phyloP scores from a whole-genome alignment of 2,329 filamentous ascomycete species.

The Aquanectria penicillioides region DNA sequence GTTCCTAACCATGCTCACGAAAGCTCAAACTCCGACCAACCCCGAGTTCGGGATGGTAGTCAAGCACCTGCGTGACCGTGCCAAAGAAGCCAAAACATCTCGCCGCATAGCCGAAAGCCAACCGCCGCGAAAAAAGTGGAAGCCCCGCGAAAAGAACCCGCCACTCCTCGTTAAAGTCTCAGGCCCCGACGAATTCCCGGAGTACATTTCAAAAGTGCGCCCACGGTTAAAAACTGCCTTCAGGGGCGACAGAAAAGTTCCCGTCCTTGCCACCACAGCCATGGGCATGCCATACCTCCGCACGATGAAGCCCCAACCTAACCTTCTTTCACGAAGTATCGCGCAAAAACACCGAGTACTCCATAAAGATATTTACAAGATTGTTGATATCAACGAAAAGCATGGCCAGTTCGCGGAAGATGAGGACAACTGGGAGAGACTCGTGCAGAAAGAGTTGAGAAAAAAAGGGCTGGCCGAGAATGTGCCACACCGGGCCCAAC shows the following conservation, averaged over 20 bases:
- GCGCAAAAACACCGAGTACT: conserved; percentile 59
- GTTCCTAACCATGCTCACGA: conserved; percentile 54
- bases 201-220: conserved; percentile 58
- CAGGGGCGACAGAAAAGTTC: conserved; percentile 55
- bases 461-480: conserved; percentile 23
- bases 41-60: conserved; percentile 55
- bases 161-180: conserved; percentile 49
- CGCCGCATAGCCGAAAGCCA: conserved; percentile 28
- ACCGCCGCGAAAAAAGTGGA: conserved; percentile 24
- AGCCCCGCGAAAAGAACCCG: conserved; percentile 10
- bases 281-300: conserved; percentile 72
- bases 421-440: conserved; percentile 62
- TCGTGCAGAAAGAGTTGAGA: conserved; percentile 44
- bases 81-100: conserved; percentile 32
- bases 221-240: conserved; percentile 62
- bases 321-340: conserved; percentile 66
- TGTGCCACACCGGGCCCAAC: conserved; percentile 9
- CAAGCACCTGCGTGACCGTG: conserved; percentile 50
- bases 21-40: conserved; percentile 49
- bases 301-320: conserved; percentile 71
- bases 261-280: conserved; percentile 63
- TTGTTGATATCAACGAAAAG: conserved; percentile 53
- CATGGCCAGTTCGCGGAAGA: conserved; percentile 39
- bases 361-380: conserved; percentile 50
- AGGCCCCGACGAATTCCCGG: conserved; percentile 48